Base-by-base conservation (phyloP, 1,139 yeast species). In the Diutina sp. region DNA sequence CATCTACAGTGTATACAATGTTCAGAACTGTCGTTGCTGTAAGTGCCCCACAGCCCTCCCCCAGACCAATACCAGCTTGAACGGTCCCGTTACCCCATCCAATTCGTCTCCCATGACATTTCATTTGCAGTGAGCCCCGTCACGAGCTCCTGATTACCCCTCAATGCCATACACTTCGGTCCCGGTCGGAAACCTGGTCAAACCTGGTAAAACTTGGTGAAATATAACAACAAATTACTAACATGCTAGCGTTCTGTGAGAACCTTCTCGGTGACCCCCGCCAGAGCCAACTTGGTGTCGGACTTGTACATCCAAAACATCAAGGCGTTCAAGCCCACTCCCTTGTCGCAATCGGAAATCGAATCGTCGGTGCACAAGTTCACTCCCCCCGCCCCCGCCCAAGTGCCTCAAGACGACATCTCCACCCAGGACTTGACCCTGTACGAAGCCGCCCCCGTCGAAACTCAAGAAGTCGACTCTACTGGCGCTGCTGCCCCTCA, bases 221-320 rank as follows among this genome's bases (percentile, higher is more conserved):
- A 21, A 21, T 4, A 3, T 21, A 21, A 21, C 25, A 21, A 21
- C 25, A 21, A 21, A 21, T 3, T 60, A 61, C 62, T 61, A 61
- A 61, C 63, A 16, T 6, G 6, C 44, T 57, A 61, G 63, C 62
- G 63, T 59, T 62, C 60, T 41, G 56, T 61, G 59, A 74, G 79
- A 73, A 67, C 69, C 60, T 71, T 77, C 66, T 73, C 80, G 60
- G 67, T 71, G 62, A 72, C 78, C 59, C 73, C 79, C 63, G 71
- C 73, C 67, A 73, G 76, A 70, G 66, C 67, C 66, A 84, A 90
- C 77, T 79, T 87, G 70, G 75, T 91, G 68, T 83, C 90, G 71
- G 97, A 91, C 64, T 81, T 91, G 65, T 93, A 91, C 78, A 76
- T 91, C 68, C 85, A 81, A 73, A 95, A 90, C 73, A 79, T 93